Base-by-base conservation (phyloP, 2,329 filamentous ascomycete genomes). In the Metarhizium anisopliae region DNA sequence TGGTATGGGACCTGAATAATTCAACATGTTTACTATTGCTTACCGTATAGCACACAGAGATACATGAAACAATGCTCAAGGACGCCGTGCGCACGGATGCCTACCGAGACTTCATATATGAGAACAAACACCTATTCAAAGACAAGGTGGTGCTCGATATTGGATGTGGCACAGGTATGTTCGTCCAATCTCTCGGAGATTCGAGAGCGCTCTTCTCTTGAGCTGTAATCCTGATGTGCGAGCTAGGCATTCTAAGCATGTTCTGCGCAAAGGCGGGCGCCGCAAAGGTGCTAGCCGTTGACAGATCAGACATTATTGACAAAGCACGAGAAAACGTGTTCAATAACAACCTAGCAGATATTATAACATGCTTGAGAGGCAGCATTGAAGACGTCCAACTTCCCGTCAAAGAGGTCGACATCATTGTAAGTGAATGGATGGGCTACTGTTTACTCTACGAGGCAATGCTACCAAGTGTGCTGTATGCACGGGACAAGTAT, bases 371-470 rank as follows among this genome's bases (percentile, higher is more conserved):
- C 64, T 76, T 96, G 51, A 83, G 86, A 60, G 92, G 93, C 42
- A 89, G 90, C 66, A 89, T 96, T 58, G 93, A 97, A 70, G 91
- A 96, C 62, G 88, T 95, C 55, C 78, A 73, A 56, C 79, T 91
- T 25, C 91, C 89, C 1, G 86, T 93, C 7, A 77, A 84, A 54
- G 77, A 92, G 66, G 92, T 96, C 50, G 93, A 97, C 72, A 87
- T 97, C 65, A 96, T 97, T 67, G 86, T 97, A 58, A 95, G 89
- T 58, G 92, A 97, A 71, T 97, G 92, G 92, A 97, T 97, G 92
- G 92, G 92, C 35, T 97, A 97, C 69, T 89, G 86, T 60, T 80
- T 96, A 18, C 80, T 96, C 6, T 97, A 95, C 70, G 92, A 97
- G 72, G 90, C 91, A 55, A 97, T 97, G 92, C 83, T 97, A 32